These are phyloP conservation scores for Wickerhamiella qilinensis DNA, from an alignment of 805 yeast genomes.

Conservation along the genomic window DNA sequence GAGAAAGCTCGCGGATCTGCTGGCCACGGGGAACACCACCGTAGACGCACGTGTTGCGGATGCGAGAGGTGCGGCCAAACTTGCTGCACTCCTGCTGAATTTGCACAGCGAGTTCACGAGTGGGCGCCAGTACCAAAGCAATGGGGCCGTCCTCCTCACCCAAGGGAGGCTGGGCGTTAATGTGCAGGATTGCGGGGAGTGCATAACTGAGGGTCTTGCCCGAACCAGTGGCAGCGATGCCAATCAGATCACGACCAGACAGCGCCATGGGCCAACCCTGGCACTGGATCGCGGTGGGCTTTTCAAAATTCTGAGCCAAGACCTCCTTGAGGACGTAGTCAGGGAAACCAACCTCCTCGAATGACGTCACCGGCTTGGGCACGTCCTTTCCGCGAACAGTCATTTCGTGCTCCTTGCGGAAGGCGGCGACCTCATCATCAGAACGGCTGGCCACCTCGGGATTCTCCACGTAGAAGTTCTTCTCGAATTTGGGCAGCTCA, in stretches of 20 bases:
- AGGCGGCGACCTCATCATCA: constrained; percentile 52
- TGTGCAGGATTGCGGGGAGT: constrained; percentile 92
- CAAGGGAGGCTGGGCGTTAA: constrained; percentile 78
- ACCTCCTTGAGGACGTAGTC: constrained; percentile 81
- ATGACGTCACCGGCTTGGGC: constrained; percentile 83
- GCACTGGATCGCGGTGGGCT: constrained; percentile 93
- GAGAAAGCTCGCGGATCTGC: constrained; percentile 86
- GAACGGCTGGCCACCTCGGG: constrained; percentile 60
- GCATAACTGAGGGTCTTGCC: constrained; percentile 97
- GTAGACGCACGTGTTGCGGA: constrained; percentile 85
- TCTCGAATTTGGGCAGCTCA: constrained; percentile 75
- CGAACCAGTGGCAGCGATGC: constrained; percentile 97
- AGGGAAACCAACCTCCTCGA: constrained; percentile 98
- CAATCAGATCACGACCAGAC: constrained; percentile 97
- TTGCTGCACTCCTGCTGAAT: constrained; percentile 92
- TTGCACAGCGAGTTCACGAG: constrained; percentile 97
- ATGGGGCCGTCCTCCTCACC: constrained; percentile 95
- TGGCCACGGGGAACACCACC: constrained; percentile 99
- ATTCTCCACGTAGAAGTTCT: constrained; percentile 84
- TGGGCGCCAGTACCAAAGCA: constrained; percentile 90
- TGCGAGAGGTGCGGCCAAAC: constrained; percentile 81
- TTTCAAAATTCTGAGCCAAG: constrained; percentile 78
- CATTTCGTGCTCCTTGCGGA: constrained; percentile 80
- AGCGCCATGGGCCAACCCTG: constrained; percentile 99
- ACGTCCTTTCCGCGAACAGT: constrained; percentile 65